Evolutionary conservation across 257 asterid genomes (phyloP).

Genomic region (Anisodus acutangulus): DNA sequence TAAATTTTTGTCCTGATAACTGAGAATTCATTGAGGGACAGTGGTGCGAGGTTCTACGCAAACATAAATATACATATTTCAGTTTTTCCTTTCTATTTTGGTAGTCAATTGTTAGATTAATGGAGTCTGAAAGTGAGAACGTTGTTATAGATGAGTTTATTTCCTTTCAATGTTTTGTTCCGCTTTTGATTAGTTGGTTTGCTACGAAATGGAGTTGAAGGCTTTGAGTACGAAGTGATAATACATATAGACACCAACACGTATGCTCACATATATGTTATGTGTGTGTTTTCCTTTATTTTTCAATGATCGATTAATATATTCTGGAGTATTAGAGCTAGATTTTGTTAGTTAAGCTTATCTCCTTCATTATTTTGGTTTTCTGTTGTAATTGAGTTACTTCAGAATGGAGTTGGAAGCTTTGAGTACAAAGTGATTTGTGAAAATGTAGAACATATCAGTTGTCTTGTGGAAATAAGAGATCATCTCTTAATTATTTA

Average conservation of each 20-base stretch:
- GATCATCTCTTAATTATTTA: background rate
- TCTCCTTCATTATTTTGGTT: background rate
- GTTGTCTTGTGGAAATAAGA: slow-evolving; percentile 7
- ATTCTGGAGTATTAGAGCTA: background rate
- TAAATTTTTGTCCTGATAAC: background rate
- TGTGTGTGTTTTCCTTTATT: background rate
- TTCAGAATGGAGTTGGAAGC: background rate
- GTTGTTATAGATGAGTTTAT: background rate
- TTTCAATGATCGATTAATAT: background rate
- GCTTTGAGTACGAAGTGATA: background rate
- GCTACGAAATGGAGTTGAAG: background rate
- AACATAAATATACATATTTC: background rate
- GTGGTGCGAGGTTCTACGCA: background rate
- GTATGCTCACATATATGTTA: background rate
- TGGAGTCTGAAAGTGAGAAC: background rate
- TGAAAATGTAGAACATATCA: slow-evolving; percentile 8
- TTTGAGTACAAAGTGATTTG: background rate
- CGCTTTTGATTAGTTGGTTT: background rate
- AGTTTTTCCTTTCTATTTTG: background rate
- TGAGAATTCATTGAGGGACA: too few species aligned
- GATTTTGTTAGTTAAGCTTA: slow-evolving; percentile 16
- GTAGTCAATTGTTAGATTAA: background rate
- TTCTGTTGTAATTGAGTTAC: background rate
- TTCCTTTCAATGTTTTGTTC: background rate
- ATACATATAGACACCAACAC: background rate